phyloP scores from a whole-genome alignment of 305 asterid species.

The Solanum hybrid region DNA sequence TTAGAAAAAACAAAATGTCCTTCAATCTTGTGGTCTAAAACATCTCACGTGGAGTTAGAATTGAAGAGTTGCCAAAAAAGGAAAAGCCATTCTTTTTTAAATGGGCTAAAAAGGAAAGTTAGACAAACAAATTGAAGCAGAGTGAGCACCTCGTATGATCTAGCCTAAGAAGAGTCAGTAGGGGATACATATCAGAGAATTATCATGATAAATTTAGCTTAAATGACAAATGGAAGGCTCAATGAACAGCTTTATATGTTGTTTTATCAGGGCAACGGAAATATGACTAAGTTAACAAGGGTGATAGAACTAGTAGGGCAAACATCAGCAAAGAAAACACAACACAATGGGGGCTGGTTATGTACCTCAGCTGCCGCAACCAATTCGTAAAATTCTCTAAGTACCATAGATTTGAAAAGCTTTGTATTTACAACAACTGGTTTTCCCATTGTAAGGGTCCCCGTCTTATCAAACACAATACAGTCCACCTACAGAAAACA shows the following conservation, averaged over 20 bases:
- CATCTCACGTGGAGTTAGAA: not conserved
- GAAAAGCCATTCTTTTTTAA: not conserved
- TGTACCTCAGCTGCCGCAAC: slow-evolving; percentile 80
- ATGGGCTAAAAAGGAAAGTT: not conserved
- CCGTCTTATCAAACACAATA: slow-evolving; percentile 76
- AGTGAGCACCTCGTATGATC: not conserved
- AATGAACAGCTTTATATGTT: not conserved
- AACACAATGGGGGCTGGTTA: not conserved
- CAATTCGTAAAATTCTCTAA: slow-evolving; percentile 47
- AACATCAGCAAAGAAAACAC: not conserved
- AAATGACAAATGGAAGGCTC: not conserved
- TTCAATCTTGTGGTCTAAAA: not conserved
- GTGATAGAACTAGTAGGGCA: not conserved
- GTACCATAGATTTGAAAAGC: slow-evolving; percentile 55
- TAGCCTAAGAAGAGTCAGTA: not conserved
- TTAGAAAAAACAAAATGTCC: not conserved
- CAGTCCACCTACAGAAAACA: slow-evolving; percentile 47
- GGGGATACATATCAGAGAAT: not conserved
- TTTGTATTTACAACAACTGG: slow-evolving; percentile 61
- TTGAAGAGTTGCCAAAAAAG: not conserved
- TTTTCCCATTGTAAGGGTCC: slow-evolving; percentile 78
- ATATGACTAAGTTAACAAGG: not conserved
- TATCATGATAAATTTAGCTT: not conserved
- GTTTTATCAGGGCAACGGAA: not conserved
- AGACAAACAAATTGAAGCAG: not conserved